Base-by-base conservation (phyloP, 495 filamentous ascomycete species). In the Penicillium silybi region DNA sequence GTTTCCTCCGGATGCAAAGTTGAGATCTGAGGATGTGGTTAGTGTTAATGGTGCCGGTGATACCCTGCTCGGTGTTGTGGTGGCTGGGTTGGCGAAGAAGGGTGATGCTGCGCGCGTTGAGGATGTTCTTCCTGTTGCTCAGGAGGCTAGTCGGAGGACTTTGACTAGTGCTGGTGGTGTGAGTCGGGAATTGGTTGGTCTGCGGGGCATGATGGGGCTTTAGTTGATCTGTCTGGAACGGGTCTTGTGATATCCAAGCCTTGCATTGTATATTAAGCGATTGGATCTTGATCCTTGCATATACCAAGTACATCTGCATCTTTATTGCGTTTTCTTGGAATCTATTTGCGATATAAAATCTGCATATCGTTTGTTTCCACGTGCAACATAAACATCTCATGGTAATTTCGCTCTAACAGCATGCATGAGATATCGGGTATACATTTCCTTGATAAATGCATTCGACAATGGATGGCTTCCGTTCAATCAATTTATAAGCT, bases 21-120 rank as follows among this genome's bases (percentile, higher is more conserved):
- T 96, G 1, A 45, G 54, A 10, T 57, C 70, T 0, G 66, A 78
- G 15, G 80, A 90, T 25, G 75, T 95, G 4, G 84, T 92, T 11
- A 92, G 88, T 54, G 93, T 97, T 11, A 98, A 97, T 64, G 93
- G 92, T 0, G 91, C 90, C 0, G 93, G 93, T 5, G 93, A 98
- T 70, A 97, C 93, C 0, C 89, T 97, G 56, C 71, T 93, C 2
- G 93, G 92, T 3, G 86, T 89, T 15, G 37, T 95, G 27, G 71
- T 95, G 19, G 85, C 90, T 1, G 87, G 87, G 18, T 61, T 87
- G 57, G 73, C 75, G 5, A 69, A 68, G 43, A 55, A 53, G 4
- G 46, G 44, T 7, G 61, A 48, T 48, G 41, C 55, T 9, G 46
- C 29, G 10, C 53, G 53, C 4, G 54, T 77, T 27, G 72, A 75